Conservation (phyloP, 2,329 filamentous ascomycete genomes). For the Scedosporium boydii region DNA sequence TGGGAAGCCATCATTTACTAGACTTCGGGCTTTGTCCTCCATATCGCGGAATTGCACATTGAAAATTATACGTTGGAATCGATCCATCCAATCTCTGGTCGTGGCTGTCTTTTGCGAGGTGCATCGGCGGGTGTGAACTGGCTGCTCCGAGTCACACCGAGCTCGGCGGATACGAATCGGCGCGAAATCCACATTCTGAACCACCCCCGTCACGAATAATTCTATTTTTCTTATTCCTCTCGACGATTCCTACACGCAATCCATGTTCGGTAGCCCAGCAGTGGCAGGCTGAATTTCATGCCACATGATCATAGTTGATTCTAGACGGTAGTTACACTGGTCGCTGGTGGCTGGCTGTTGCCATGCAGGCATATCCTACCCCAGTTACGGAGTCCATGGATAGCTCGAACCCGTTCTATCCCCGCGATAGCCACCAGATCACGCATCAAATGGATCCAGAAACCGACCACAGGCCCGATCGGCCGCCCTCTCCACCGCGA, state of each 20-base stretch:
- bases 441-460: conserved; percentile 3
- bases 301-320: background rate
- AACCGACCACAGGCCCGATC: background rate
- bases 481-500: background rate
- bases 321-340: background rate
- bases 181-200: background rate
- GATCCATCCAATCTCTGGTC: background rate
- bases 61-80: background rate
- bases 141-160: background rate
- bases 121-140: background rate
- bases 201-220: background rate
- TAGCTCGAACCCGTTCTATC: background rate
- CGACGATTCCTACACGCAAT: background rate
- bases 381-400: conserved; percentile 1
- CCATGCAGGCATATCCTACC: background rate
- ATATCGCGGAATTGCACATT: background rate
- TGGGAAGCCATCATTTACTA: background rate
- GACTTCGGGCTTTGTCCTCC: background rate
- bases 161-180: background rate
- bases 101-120: background rate
- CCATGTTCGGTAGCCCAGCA: background rate
- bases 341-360: background rate
- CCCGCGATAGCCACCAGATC: background rate
- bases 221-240: too few species aligned
- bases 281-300: background rate